Evolutionary conservation across 257 asterid species (phyloP).

Genomic region (Solanum medicagineum): DNA sequence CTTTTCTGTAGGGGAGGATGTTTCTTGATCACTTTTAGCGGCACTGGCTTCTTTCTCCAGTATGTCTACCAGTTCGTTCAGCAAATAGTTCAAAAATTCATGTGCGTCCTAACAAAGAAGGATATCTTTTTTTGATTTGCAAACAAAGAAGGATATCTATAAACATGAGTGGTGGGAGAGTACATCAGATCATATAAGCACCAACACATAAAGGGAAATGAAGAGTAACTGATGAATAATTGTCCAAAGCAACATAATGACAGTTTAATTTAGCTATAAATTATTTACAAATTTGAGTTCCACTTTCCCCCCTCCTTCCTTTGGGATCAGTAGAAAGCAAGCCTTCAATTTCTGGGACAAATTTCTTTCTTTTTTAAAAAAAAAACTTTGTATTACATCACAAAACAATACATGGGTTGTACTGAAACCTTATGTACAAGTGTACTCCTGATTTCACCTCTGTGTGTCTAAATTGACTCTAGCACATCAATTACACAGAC

Average conservation of each 20-base stretch:
- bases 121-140: neutral
- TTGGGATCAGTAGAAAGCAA: neutral
- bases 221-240: neutral
- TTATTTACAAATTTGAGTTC: neutral
- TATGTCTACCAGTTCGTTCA: constrained; percentile 82
- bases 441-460: no score
- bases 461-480: no score
- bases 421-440: no score
- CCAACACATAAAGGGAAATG: neutral
- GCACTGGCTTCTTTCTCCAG: constrained; percentile 69
- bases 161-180: neutral
- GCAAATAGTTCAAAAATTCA: constrained; percentile 78
- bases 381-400: no score
- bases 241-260: neutral
- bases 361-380: neutral
- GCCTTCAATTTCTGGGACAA: neutral
- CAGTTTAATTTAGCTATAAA: neutral
- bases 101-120: constrained; percentile 61
- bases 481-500: no score
- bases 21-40: constrained; percentile 47
- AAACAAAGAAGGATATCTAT: neutral
- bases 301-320: neutral
- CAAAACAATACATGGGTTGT: no score
- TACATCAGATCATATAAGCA: constrained; percentile 1
- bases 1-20: constrained; percentile 31